Evolutionary conservation across 805 yeast genomes (phyloP).

Genomic region (Metschnikowia cerradonensis): DNA sequence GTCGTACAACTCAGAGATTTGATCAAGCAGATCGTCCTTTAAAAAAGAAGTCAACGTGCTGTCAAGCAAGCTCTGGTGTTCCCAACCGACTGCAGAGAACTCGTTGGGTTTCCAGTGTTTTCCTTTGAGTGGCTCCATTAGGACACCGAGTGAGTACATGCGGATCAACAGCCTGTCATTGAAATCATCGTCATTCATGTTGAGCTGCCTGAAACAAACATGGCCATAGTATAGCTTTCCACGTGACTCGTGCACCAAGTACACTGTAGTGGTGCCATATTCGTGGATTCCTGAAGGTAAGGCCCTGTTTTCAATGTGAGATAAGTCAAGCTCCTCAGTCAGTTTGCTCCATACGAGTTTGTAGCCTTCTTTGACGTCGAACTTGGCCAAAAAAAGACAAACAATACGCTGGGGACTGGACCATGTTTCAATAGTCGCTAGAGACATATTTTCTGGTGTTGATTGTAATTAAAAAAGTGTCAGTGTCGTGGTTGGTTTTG

Average conservation of each 20-base stretch:
- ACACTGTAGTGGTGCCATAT: constrained; percentile 24
- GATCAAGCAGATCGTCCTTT: constrained; percentile 16
- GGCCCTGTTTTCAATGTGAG: constrained; percentile 36
- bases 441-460: neutral
- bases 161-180: constrained; percentile 37
- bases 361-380: constrained; percentile 35
- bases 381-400: constrained; percentile 33
- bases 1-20: constrained; percentile 17
- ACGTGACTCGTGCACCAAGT: constrained; percentile 26
- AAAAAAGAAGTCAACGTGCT: constrained; percentile 23
- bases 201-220: constrained; percentile 28
- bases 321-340: constrained; percentile 13
- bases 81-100: constrained; percentile 41
- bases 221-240: constrained; percentile 32
- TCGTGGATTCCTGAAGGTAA: constrained; percentile 43
- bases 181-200: constrained; percentile 10
- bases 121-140: constrained; percentile 42
- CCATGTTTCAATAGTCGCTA: neutral
- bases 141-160: constrained; percentile 63
- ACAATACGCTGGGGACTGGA: constrained; percentile 24
- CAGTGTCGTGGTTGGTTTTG: neutral
- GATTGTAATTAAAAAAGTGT: neutral
- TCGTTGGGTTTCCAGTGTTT: constrained; percentile 38
- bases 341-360: constrained; percentile 34
- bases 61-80: constrained; percentile 35